Evolutionary conservation across 495 filamentous ascomycete genomes (phyloP).

Genomic region (Amphirosellinia nigrospora): DNA sequence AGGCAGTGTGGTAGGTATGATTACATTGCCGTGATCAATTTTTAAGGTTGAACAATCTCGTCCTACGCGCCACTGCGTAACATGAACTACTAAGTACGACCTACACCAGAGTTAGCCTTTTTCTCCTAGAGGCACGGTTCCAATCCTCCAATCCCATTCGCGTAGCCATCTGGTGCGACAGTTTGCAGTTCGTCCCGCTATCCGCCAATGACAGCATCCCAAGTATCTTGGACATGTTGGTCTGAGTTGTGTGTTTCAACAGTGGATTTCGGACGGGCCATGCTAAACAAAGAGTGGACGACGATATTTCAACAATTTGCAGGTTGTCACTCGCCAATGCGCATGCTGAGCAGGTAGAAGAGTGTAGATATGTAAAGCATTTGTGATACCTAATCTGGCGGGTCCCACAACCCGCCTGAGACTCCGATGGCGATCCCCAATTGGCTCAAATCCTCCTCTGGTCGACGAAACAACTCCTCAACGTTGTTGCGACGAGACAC

Average conservation of each 20-base stretch:
- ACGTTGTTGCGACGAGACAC: neutral
- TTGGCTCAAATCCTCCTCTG: neutral
- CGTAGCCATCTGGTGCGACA: neutral
- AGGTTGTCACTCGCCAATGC: conserved; percentile 26
- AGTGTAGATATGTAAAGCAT: conserved; percentile 27
- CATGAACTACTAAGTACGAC: neutral
- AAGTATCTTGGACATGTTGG: conserved; percentile 17
- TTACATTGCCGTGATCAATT: no score
- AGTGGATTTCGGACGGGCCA: conserved; percentile 15
- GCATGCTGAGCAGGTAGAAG: no score
- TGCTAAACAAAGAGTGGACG: neutral
- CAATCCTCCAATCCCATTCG: no score
- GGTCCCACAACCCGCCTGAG: neutral
- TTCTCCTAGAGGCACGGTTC: neutral
- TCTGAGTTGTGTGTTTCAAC: conserved; percentile 22
- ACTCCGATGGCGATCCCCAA: conserved; percentile 9
- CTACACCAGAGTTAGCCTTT: neutral
- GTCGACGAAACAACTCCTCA: conserved; percentile 8
- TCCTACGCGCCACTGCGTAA: conserved; percentile 1
- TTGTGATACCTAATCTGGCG: conserved; percentile 22
- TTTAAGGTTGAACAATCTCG: no score
- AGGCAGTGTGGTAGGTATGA: neutral
- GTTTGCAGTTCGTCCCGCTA: neutral
- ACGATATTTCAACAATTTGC: conserved; percentile 7
- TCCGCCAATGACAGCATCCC: conserved; percentile 21